A percentile compares a stretch with the other conserved stretches of the same genome.
Conservation (phyloP, 1,284 basidiomycete genomes). For the Wallemia hederae region DNA sequence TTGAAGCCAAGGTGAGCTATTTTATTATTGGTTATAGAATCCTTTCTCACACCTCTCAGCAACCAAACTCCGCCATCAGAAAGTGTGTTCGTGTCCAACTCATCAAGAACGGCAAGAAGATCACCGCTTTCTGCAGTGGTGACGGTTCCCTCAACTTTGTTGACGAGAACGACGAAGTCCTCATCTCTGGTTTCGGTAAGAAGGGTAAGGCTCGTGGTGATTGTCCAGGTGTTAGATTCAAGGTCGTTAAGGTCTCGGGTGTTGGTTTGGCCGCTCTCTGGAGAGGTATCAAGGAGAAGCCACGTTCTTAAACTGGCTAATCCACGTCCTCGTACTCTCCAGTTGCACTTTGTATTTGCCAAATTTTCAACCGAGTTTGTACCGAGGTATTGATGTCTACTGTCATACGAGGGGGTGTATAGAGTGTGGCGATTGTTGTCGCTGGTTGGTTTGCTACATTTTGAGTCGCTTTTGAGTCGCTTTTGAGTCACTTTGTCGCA, state of each 20-base stretch:
- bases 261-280: conserved; percentile 36
- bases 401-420: too few species aligned
- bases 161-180: conserved; percentile 98
- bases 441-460: too few species aligned
- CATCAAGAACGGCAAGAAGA: conserved; percentile 99
- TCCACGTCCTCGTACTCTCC: too few species aligned
- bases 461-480: too few species aligned
- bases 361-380: too few species aligned
- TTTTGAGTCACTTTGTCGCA: too few species aligned
- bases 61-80: conserved; percentile 99
- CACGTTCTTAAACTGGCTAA: not conserved
- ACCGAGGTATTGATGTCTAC: too few species aligned
- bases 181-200: conserved; percentile 99
- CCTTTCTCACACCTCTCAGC: conserved; percentile 26
- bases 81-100: conserved; percentile 99
- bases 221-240: conserved; percentile 92
- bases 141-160: conserved; percentile 98
- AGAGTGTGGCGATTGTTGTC: too few species aligned
- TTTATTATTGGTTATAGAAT: conserved; percentile 15
- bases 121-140: conserved; percentile 24
- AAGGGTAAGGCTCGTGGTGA: conserved; percentile 97
- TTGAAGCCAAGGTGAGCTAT: conserved; percentile 35
- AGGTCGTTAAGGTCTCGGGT: conserved; percentile 97
- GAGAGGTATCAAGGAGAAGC: not conserved
- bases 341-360: too few species aligned